Conservation (phyloP, 768 basidiomycete species). For the Termitomyces sp. region DNA sequence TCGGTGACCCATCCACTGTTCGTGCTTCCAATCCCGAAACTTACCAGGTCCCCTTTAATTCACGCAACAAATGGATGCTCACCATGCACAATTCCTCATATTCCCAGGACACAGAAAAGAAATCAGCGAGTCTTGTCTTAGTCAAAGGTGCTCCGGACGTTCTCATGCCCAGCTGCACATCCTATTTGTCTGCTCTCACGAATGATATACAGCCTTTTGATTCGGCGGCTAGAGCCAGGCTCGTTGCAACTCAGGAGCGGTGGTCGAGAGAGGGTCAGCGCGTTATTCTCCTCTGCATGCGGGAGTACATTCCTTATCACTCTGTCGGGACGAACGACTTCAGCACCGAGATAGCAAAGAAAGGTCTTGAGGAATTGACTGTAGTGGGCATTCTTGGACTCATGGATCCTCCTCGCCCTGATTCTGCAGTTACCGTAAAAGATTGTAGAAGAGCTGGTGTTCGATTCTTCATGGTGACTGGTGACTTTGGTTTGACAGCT, state of each 20-base stretch:
- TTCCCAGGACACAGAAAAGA: background rate
- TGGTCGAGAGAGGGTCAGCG: too few species aligned
- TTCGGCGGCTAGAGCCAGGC: background rate
- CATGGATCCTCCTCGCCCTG: conserved; percentile 48
- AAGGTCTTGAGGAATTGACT: too few species aligned
- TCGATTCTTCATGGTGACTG: conserved; percentile 51
- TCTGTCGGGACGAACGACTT: too few species aligned
- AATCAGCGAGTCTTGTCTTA: conserved; percentile 26
- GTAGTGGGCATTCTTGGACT: conserved; percentile 49
- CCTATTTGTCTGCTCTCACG: conserved; percentile 9
- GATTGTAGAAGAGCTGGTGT: conserved; percentile 45
- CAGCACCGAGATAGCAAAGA: too few species aligned
- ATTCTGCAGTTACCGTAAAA: conserved; percentile 40
- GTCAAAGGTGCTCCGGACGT: conserved; percentile 61
- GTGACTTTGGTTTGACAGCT: conserved; percentile 50
- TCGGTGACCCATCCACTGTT: conserved; percentile 16
- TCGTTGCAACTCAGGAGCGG: too few species aligned
- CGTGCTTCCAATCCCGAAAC: conserved; percentile 17
- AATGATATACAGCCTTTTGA: conserved; percentile 25
- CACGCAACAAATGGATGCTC: conserved; percentile 56
- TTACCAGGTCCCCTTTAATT: conserved; percentile 32
- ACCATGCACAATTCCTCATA: conserved; percentile 25
- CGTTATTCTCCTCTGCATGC: too few species aligned
- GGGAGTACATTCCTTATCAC: too few species aligned
- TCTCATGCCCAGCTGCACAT: conserved; percentile 34